Evolutionary conservation across 1,284 basidiomycete species (phyloP).

Genomic region (Coriolopsis trogii): DNA sequence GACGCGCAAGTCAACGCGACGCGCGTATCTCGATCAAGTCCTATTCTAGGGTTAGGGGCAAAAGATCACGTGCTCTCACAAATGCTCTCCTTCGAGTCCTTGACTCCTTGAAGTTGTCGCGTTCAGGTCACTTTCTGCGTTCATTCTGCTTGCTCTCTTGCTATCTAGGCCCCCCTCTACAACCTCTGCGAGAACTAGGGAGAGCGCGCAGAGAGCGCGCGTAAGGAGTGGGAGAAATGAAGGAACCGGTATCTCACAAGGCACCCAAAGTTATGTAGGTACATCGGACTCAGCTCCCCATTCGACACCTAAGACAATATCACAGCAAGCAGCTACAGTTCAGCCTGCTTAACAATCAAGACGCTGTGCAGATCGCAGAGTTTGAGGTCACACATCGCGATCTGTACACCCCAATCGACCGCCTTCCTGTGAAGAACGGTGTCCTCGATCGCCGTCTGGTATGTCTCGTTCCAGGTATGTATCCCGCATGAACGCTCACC

Average conservation of each 20-base stretch:
- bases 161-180: neutral
- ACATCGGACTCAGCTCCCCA: neutral
- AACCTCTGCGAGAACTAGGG: neutral
- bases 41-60: conserved; percentile 6
- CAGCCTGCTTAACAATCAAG: conserved; percentile 88
- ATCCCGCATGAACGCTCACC: conserved; percentile 6
- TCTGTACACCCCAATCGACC: conserved; percentile 81
- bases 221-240: conserved; percentile 51
- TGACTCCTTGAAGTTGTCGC: neutral
- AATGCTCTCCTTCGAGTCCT: conserved; percentile 5
- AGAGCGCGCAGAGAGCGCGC: conserved; percentile 3
- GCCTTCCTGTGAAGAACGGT: conserved; percentile 87
- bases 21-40: conserved; percentile 18
- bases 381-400: conserved; percentile 93
- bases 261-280: conserved; percentile 92
- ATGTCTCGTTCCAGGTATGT: conserved; percentile 30
- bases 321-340: conserved; percentile 92
- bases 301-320: neutral
- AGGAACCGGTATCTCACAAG: conserved; percentile 86
- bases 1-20: conserved; percentile 37
- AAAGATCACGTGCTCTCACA: conserved; percentile 15
- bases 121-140: neutral
- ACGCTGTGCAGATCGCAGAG: conserved; percentile 92
- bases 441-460: conserved; percentile 90
- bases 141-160: neutral